Conservation (phyloP, 2,329 filamentous ascomycete species). For the Hypomyces perniciosus region DNA sequence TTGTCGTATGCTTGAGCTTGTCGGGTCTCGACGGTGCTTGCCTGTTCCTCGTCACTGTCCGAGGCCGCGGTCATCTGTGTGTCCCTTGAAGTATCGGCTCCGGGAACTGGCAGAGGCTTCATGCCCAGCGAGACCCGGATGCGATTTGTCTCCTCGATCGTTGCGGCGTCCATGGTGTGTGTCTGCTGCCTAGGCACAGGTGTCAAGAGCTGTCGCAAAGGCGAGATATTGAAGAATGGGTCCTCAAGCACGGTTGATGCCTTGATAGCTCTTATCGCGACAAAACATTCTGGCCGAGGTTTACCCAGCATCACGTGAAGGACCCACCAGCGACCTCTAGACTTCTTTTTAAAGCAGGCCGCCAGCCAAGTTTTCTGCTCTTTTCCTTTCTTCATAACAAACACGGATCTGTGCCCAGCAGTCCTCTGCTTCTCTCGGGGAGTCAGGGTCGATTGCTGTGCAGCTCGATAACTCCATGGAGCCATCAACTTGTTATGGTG, state of each 20-base stretch:
- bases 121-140: conserved; percentile 84
- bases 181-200: background rate
- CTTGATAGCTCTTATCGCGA: background rate
- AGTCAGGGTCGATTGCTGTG: conserved; percentile 68
- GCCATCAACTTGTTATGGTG: conserved; percentile 69
- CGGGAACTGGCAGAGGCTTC: conserved; percentile 81
- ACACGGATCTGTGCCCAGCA: conserved; percentile 80
- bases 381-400: conserved; percentile 33
- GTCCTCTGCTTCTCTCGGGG: conserved; percentile 53
- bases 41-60: conserved; percentile 60
- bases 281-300: background rate
- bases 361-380: conserved; percentile 30
- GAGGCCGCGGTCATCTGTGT: conserved; percentile 43
- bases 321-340: conserved; percentile 7
- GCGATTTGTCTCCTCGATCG: conserved; percentile 90
- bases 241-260: background rate
- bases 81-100: conserved; percentile 40
- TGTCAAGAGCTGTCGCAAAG: background rate
- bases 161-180: conserved; percentile 54
- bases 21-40: conserved; percentile 78
- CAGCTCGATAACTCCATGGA: conserved; percentile 83
- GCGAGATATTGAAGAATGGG: background rate
- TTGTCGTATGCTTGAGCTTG: conserved; percentile 69
- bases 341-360: conserved; percentile 5
- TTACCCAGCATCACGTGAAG: conserved; percentile 3